phyloP scores from a whole-genome alignment of 192 early-diverging fungal species.

The Coemansia sp. region DNA sequence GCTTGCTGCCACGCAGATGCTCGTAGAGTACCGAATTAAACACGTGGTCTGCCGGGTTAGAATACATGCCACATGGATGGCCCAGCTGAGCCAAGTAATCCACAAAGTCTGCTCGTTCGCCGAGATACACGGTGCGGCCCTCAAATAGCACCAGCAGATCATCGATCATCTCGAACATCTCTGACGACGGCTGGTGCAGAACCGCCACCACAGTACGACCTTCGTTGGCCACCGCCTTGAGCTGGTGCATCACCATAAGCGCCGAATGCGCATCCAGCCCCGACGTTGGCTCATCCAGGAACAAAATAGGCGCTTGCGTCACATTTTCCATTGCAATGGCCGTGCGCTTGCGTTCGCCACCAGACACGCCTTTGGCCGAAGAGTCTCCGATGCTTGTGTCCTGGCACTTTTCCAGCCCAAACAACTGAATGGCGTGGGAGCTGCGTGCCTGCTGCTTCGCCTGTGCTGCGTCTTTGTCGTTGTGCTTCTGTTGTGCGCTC shows the following conservation, averaged over 20 bases:
- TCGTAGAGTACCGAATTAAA: constrained; percentile 60
- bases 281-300: constrained; percentile 27
- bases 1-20: constrained; percentile 14
- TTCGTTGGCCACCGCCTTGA: constrained; percentile 42
- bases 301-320: constrained; percentile 64
- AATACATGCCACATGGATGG: constrained; percentile 54
- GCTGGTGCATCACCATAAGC: constrained; percentile 51
- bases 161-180: constrained; percentile 66
- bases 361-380: constrained; percentile 66
- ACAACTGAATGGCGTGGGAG: constrained; percentile 58
- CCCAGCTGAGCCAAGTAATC: constrained; percentile 53
- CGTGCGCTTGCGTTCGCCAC: constrained; percentile 72
- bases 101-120: constrained; percentile 45
- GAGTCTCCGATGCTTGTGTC: constrained; percentile 67
- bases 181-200: constrained; percentile 60
- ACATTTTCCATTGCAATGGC: constrained; percentile 75
- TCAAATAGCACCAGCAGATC: constrained; percentile 66
- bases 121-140: constrained; percentile 71
- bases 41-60: constrained; percentile 61
- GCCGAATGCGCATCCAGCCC: constrained; percentile 64
- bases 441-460: constrained; percentile 33
- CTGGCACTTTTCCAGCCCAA: constrained; percentile 65
- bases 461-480: not conserved
- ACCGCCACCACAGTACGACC: constrained; percentile 52
- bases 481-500: not conserved